Conservation (phyloP, 345 rosid species). For the Gossypium herbaceum region DNA sequence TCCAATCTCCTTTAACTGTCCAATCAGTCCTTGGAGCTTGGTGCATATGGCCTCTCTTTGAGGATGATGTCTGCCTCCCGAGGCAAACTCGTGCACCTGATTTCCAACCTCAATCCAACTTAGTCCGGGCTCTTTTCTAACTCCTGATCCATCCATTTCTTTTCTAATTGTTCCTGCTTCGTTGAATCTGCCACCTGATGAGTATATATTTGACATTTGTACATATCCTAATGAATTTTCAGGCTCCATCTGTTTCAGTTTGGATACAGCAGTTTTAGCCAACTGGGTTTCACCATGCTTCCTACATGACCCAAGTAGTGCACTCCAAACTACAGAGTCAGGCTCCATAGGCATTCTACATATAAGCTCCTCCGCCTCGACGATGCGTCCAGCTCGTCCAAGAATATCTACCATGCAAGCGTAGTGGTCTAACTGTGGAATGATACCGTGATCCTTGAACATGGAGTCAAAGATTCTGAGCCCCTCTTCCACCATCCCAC, state of each 20-base stretch:
- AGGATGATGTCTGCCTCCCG: conserved; percentile 62
- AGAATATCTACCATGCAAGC: conserved; percentile 82
- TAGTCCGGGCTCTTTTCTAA: conserved; percentile 77
- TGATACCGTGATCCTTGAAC: conserved; percentile 38
- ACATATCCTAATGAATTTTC: conserved; percentile 61
- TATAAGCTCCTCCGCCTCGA: conserved; percentile 61
- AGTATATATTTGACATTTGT: conserved; percentile 79
- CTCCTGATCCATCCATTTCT: conserved; percentile 59
- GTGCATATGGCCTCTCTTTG: conserved; percentile 50
- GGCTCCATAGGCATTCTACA: conserved; percentile 71
- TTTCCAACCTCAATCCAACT: conserved; percentile 81
- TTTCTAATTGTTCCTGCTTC: conserved; percentile 61
- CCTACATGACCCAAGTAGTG: conserved; percentile 72
- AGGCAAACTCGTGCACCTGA: conserved; percentile 65
- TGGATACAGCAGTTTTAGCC: conserved; percentile 59
- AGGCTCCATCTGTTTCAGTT: conserved; percentile 59
- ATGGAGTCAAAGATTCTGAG: conserved; percentile 54
- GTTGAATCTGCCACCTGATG: conserved; percentile 56
- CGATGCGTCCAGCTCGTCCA: conserved; percentile 68
- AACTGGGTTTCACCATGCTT: conserved; percentile 63
- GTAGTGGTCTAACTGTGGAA: conserved; percentile 76
- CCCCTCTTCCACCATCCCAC: conserved; percentile 78
- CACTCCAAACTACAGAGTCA: conserved; percentile 85
- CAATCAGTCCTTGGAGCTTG: conserved; percentile 45
- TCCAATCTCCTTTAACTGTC: conserved; percentile 61